Evolutionary conservation across 2,329 filamentous ascomycete species (phyloP).

Genomic region (Sporothrix protearum): DNA sequence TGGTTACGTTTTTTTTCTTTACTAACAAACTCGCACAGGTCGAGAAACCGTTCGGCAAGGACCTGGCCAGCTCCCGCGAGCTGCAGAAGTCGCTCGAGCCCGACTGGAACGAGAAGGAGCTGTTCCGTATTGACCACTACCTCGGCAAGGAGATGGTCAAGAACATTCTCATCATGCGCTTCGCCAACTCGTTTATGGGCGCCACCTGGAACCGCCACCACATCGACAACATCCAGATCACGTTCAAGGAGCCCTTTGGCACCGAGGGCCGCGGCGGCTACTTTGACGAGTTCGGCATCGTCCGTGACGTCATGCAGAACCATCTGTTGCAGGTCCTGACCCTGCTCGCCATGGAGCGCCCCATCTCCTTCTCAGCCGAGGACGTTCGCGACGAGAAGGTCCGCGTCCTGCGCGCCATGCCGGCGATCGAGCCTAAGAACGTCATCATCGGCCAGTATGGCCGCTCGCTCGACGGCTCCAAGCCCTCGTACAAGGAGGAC

Average conservation of each 20-base stretch:
- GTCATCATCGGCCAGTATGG: slow-evolving; percentile 99
- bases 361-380: slow-evolving; percentile 96
- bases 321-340: slow-evolving; percentile 95
- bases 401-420: slow-evolving; percentile 87
- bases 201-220: slow-evolving; percentile 99
- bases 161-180: slow-evolving; percentile 96
- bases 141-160: slow-evolving; percentile 99
- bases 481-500: slow-evolving; percentile 97
- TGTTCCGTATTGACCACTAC: slow-evolving; percentile 99
- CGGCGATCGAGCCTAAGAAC: slow-evolving; percentile 96
- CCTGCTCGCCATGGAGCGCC: slow-evolving; percentile 94
- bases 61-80: slow-evolving; percentile 88
- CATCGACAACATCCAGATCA: slow-evolving; percentile 98
- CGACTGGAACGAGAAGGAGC: slow-evolving; percentile 97
- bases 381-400: slow-evolving; percentile 99
- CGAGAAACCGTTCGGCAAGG: slow-evolving; percentile 99
- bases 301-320: slow-evolving; percentile 99
- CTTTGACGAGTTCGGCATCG: slow-evolving; percentile 99
- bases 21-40: slow-evolving; percentile 54
- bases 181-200: slow-evolving; percentile 97
- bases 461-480: slow-evolving; percentile 90
- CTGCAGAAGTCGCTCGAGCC: slow-evolving; percentile 92
- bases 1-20: not conserved
- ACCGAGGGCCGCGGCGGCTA: slow-evolving; percentile 97
- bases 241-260: slow-evolving; percentile 99